phyloP scores from a whole-genome alignment of 495 filamentous ascomycete species.

The Lasiosphaeria miniovina region DNA sequence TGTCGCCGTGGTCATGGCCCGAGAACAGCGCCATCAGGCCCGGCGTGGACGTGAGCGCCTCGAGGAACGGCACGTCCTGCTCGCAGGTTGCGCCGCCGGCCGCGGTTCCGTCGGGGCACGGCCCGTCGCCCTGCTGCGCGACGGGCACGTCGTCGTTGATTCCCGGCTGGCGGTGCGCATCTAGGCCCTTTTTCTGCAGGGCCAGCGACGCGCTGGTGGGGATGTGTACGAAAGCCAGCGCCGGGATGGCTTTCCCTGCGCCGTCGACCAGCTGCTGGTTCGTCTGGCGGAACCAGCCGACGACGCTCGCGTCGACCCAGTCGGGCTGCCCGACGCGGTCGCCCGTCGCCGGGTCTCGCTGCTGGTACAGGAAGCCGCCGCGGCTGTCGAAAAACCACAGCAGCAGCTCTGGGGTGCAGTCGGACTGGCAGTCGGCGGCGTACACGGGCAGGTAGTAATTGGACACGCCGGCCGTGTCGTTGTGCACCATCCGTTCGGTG shows the following conservation, averaged over 20 bases:
- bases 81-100: constrained; percentile 45
- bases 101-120: constrained; percentile 43
- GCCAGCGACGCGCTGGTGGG: constrained; percentile 56
- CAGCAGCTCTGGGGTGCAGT: constrained; percentile 42
- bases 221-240: constrained; percentile 72
- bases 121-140: constrained; percentile 49
- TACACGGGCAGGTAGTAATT: constrained; percentile 65
- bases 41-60: constrained; percentile 52
- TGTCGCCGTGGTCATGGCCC: constrained; percentile 70
- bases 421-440: constrained; percentile 20
- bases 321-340: constrained; percentile 35
- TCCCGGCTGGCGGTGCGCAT: constrained; percentile 52
- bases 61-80: constrained; percentile 65
- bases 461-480: constrained; percentile 53
- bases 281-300: constrained; percentile 58
- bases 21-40: constrained; percentile 62
- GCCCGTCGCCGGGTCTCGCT: constrained; percentile 29
- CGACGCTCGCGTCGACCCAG: constrained; percentile 50
- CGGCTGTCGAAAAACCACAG: constrained; percentile 77
- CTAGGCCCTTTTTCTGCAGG: constrained; percentile 46
- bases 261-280: constrained; percentile 37
- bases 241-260: constrained; percentile 50
- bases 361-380: constrained; percentile 57
- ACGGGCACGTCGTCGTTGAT: constrained; percentile 62
- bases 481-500: constrained; percentile 47